These are phyloP conservation scores for Rhazya stricta DNA, from an alignment of 257 asterid species.

Conservation along the genomic window DNA sequence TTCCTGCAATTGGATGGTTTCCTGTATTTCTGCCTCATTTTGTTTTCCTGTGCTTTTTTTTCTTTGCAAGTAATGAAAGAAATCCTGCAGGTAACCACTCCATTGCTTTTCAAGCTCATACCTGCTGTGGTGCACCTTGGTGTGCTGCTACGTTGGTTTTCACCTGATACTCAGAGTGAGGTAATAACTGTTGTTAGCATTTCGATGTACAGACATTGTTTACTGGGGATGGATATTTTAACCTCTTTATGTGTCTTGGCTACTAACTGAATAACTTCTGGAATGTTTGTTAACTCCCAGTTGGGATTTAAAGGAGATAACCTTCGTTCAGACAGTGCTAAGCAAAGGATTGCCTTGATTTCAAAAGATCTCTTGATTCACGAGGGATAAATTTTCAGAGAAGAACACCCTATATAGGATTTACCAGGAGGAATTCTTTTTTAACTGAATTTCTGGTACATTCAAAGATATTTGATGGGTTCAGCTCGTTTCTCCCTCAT, in stretches of 20 bases:
- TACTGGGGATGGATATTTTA: neutral
- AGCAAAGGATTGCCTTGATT: slow-evolving; percentile 81
- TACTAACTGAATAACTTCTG: neutral
- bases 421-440: slow-evolving; percentile 6
- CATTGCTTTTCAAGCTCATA: slow-evolving; percentile 88
- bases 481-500: neutral
- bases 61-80: slow-evolving; percentile 1
- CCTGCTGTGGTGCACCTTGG: slow-evolving; percentile 97
- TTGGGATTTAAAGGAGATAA: slow-evolving; percentile 67
- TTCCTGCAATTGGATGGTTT: neutral
- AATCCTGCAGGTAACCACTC: slow-evolving; percentile 79
- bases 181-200: slow-evolving; percentile 28
- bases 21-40: neutral
- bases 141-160: slow-evolving; percentile 81
- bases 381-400: slow-evolving; percentile 24
- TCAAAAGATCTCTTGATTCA: slow-evolving; percentile 51
- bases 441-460: neutral
- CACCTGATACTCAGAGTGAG: slow-evolving; percentile 77
- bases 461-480: neutral
- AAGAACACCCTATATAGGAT: neutral
- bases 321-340: slow-evolving; percentile 76
- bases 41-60: neutral
- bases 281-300: slow-evolving; percentile 32
- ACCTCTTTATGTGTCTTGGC: neutral
- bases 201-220: neutral